phyloP scores from a whole-genome alignment of 352 stramenopile genomes.

The Globisporangium apiculatum region DNA sequence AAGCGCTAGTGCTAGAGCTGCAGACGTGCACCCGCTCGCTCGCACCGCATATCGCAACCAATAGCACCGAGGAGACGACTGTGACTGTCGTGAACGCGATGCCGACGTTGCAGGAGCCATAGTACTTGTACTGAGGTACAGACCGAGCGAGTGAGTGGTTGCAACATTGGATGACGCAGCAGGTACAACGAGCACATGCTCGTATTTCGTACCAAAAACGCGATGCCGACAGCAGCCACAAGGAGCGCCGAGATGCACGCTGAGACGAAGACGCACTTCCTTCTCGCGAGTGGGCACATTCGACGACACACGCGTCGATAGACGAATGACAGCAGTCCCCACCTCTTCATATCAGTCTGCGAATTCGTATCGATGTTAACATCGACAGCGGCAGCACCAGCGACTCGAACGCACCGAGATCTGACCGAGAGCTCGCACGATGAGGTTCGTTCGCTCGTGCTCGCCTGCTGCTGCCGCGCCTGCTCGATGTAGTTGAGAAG shows the following conservation, averaged over 20 bases:
- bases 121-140: conserved; percentile 78
- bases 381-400: not conserved
- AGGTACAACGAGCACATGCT: not conserved
- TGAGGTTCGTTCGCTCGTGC: not conserved
- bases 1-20: not conserved
- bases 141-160: not conserved
- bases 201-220: conserved; percentile 32
- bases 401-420: not conserved
- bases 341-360: too few species aligned
- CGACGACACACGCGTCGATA: not conserved
- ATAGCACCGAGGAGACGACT: conserved; percentile 55
- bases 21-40: not conserved
- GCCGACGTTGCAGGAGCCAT: conserved; percentile 67
- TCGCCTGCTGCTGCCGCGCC: conserved; percentile 16
- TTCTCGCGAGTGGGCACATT: conserved; percentile 1
- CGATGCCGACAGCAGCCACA: conserved; percentile 28
- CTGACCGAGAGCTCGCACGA: not conserved
- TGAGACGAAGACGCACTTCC: conserved; percentile 50
- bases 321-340: not conserved
- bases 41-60: conserved; percentile 50
- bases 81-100: conserved; percentile 87
- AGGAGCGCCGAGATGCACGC: conserved; percentile 60
- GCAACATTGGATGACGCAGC: not conserved
- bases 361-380: not conserved
- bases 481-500: conserved; percentile 46